Conservation (phyloP, 2,329 filamentous ascomycete species). For the Stagonosporopsis vannaccii region DNA sequence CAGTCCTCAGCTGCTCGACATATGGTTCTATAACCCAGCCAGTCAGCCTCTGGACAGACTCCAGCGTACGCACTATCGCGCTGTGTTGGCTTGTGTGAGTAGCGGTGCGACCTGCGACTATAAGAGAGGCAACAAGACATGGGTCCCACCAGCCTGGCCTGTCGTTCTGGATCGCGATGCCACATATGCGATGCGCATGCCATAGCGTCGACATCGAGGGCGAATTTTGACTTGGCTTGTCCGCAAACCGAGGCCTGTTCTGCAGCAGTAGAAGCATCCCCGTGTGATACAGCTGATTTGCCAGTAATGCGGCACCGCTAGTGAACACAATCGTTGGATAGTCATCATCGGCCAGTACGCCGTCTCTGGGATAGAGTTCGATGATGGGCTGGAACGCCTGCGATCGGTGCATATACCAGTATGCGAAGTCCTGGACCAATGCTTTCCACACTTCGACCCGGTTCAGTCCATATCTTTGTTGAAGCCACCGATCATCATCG, state of each 20-base stretch:
- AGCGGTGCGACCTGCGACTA: slow-evolving; percentile 56
- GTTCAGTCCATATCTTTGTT: slow-evolving; percentile 28
- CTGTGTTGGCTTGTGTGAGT: slow-evolving; percentile 59
- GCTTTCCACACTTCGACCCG: slow-evolving; percentile 32
- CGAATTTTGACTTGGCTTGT: slow-evolving; percentile 41
- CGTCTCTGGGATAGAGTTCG: slow-evolving; percentile 38
- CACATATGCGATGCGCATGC: slow-evolving; percentile 60
- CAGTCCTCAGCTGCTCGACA: slow-evolving; percentile 22
- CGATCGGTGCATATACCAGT: slow-evolving; percentile 33
- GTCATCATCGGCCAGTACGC: slow-evolving; percentile 28
- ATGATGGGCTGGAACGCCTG: slow-evolving; percentile 41
- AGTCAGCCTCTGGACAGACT: slow-evolving; percentile 51
- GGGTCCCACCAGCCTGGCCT: slow-evolving; percentile 58
- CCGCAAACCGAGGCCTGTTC: slow-evolving; percentile 57
- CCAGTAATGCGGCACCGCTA: slow-evolving; percentile 53
- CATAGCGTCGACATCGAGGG: slow-evolving; percentile 54
- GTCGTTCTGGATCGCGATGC: slow-evolving; percentile 59
- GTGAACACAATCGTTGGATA: slow-evolving; percentile 57
- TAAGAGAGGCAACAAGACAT: slow-evolving; percentile 56
- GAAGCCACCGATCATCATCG: slow-evolving; percentile 30
- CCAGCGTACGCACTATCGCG: slow-evolving; percentile 52
- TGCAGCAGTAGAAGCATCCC: slow-evolving; percentile 62
- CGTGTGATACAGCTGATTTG: slow-evolving; percentile 65
- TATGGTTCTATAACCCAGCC: slow-evolving; percentile 49
- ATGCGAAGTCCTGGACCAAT: slow-evolving; percentile 22